These are phyloP conservation scores for Tuber brumale DNA, from an alignment of 495 filamentous ascomycete species.

Conservation along the genomic window DNA sequence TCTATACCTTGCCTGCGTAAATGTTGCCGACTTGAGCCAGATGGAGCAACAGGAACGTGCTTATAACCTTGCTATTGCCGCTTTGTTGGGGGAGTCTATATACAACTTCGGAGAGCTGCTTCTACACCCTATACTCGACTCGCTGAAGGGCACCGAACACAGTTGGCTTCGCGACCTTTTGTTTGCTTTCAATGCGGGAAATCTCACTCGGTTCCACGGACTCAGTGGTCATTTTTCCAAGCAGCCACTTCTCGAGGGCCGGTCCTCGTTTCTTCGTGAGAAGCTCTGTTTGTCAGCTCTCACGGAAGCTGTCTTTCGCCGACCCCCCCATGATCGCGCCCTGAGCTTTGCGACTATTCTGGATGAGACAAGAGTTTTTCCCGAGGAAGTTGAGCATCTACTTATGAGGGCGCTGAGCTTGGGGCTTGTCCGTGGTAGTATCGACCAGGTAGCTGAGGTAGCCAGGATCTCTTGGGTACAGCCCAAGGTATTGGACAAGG, in stretches of 20 bases:
- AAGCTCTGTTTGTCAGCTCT: conserved; percentile 95
- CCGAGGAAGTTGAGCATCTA: conserved; percentile 89
- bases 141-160: conserved; percentile 51
- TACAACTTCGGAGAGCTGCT: conserved; percentile 99
- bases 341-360: conserved; percentile 85
- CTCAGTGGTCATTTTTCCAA: conserved; percentile 69
- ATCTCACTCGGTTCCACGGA: conserved; percentile 76
- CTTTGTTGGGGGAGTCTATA: conserved; percentile 85
- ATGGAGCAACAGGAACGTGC: conserved; percentile 71
- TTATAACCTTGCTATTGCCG: conserved; percentile 87
- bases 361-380: conserved; percentile 82
- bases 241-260: conserved; percentile 69
- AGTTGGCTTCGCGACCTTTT: conserved; percentile 87
- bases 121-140: conserved; percentile 89
- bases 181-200: conserved; percentile 95
- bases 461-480: conserved; percentile 98
- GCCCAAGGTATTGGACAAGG: conserved; percentile 92
- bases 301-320: conserved; percentile 92
- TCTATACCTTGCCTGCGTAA: conserved; percentile 95
- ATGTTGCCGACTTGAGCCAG: conserved; percentile 63
- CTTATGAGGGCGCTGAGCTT: conserved; percentile 97
- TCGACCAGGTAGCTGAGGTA: conserved; percentile 91
- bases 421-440: conserved; percentile 81
- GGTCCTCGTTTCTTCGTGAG: conserved; percentile 78
- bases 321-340: conserved; percentile 88